Evolutionary conservation across 441 rosid genomes (phyloP), one percentile per base, ranked within the genome.

Genomic region (Monsonia emarginata): DNA sequence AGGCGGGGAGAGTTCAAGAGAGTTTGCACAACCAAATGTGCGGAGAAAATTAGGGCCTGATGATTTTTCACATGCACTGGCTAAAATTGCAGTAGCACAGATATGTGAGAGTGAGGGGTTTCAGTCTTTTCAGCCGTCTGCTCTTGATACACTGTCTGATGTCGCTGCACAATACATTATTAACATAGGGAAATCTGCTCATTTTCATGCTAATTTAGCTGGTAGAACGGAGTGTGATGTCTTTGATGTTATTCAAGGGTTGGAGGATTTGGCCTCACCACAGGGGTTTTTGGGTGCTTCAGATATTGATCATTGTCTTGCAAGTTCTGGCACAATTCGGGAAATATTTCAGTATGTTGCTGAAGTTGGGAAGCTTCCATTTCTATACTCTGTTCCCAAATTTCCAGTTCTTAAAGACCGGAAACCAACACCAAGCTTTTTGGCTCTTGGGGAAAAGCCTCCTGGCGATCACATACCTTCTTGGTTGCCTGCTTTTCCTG

Each of bases 401-500:
- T 85, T 94, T 61, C 95, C 96, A 4, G 76, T 85, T 56, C 65
- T 73, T 57, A 84, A 72, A 88, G 90, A 85, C 30, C 52, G 75
- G 66, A 82, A 82, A 65, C 80, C 62, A 30, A 69, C 71, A 22
- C 78, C 79, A 26, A 88, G 86, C 68, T 88, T 89, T 76, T 65
- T 30, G 50, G 82, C 72, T 69, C 71, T 73, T 72, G 90, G 89
- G 48, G 82, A 30, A 66, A 90, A 82, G 79, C 86, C 91, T 74
- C 90, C 89, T 52, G 77, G 67, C 61, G 85, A 84, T 52, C 94
- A 88, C 66, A 88, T 94, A 67, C 97, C 98, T 0, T 66, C 74
- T 72, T 94, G 98, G 98, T 74, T 93, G 72, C 96, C 91, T 58
- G 75, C 84, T 22, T 88, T 87, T 77, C 96, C 97, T 25, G 83